Evolutionary conservation across 2,329 filamentous ascomycete species (phyloP).

Genomic region (Diaporthe eres): DNA sequence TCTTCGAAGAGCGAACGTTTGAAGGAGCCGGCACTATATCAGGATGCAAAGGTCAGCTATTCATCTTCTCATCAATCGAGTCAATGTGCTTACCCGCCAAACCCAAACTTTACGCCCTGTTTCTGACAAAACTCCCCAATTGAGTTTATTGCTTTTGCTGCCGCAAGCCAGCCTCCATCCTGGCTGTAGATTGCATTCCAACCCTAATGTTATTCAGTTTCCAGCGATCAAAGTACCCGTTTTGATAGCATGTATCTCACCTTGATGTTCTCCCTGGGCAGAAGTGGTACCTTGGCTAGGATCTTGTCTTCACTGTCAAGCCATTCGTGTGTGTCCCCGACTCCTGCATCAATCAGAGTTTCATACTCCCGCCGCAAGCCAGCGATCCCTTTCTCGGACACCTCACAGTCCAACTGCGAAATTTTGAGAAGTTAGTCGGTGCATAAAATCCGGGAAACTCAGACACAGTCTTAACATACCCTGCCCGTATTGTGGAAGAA

Average conservation of each 20-base stretch:
- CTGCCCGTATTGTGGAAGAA: constrained; percentile 61
- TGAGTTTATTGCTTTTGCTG: constrained; percentile 61
- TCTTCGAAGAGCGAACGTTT: constrained; percentile 56
- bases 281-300: constrained; percentile 54
- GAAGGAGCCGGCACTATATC: constrained; percentile 57
- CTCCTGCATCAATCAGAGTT: constrained; percentile 48
- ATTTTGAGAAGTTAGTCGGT: background rate
- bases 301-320: constrained; percentile 61
- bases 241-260: constrained; percentile 40
- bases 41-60: background rate
- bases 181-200: constrained; percentile 61
- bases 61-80: constrained; percentile 13
- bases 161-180: constrained; percentile 63
- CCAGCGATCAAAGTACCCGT: too few relatives aligned
- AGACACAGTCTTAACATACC: constrained; percentile 48
- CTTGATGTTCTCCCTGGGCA: constrained; percentile 57
- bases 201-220: constrained; percentile 46
- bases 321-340: constrained; percentile 61
- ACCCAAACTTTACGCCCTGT: constrained; percentile 58
- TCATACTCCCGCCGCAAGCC: constrained; percentile 54
- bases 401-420: constrained; percentile 50
- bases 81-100: constrained; percentile 50
- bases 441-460: accelerated
- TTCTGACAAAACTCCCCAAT: constrained; percentile 56
- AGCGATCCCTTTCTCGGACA: constrained; percentile 51